These are phyloP conservation scores for Aspergillus cristatus DNA, from an alignment of 495 filamentous ascomycete species.

Conservation along the genomic window DNA sequence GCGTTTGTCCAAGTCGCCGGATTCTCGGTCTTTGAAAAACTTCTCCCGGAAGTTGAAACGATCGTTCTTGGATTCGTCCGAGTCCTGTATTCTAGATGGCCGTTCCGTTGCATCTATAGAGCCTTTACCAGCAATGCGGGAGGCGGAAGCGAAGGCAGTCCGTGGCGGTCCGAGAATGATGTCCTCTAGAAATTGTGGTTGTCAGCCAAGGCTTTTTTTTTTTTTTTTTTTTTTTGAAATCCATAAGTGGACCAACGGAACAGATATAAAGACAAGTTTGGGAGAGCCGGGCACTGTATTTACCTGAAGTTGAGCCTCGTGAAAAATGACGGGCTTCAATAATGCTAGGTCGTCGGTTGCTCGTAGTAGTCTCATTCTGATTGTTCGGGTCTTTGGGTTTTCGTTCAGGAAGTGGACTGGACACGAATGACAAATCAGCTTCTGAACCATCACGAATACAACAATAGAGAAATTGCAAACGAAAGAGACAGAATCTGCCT, in stretches of 20 bases:
- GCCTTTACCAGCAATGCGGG: slow-evolving; percentile 46
- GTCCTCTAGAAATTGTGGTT: slow-evolving; percentile 49
- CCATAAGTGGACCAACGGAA: too few relatives aligned
- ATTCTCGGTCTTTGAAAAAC: slow-evolving; percentile 39
- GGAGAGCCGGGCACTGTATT: slow-evolving; percentile 5
- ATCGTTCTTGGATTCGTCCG: slow-evolving; percentile 43
- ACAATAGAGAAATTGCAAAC: slow-evolving; percentile 8
- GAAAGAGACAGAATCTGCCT: slow-evolving; percentile 13
- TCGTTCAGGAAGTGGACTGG: slow-evolving; percentile 37
- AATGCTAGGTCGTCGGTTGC: slow-evolving; percentile 46
- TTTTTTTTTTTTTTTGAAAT: too few relatives aligned
- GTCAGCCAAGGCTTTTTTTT: slow-evolving; percentile 15
- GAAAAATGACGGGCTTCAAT: slow-evolving; percentile 55
- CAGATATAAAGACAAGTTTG: slow-evolving; percentile 9
- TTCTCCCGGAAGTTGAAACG: slow-evolving; percentile 54
- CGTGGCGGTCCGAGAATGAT: slow-evolving; percentile 86
- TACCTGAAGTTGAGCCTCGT: slow-evolving; percentile 52
- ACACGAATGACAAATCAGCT: slow-evolving; percentile 15
- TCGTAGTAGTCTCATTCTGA: slow-evolving; percentile 25
- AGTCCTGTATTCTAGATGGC: slow-evolving; percentile 37
- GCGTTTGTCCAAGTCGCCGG: slow-evolving; percentile 33
- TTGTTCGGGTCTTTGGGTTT: slow-evolving; percentile 38
- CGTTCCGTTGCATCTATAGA: slow-evolving; percentile 43
- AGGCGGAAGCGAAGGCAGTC: slow-evolving; percentile 76
- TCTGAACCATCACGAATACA: slow-evolving; percentile 3